Base-by-base conservation (phyloP, 371 early-diverging fungal genomes). In the Mortierella sp. region DNA sequence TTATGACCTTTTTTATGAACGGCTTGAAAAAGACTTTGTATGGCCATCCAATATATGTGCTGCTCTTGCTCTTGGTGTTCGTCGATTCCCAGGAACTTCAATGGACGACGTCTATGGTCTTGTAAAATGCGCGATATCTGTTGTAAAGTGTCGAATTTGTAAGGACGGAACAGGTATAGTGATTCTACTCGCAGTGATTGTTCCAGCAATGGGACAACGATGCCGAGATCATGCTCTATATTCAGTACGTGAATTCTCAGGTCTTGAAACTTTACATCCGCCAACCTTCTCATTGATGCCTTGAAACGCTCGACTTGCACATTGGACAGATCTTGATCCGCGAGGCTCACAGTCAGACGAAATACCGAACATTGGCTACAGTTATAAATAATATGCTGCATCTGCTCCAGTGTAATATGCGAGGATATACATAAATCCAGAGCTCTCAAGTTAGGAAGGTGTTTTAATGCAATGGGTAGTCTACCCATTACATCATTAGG, bases 71-170 rank as follows among this genome's bases (percentile, higher is more conserved):
- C 51, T 26, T 51, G 26, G 23, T 51, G 26, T 51, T 6, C 51
- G 26, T 51, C 22, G 15, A 51, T 6, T 26, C 51, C 51, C 22
- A 51, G 22, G 51, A 51, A 51, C 51, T 51, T 51, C 51, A 51
- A 51, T 51, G 51, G 51, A 51, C 51, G 51, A 23, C 51, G 51
- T 26, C 51, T 51, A 51, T 51, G 51, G 51, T 26, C 51, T 51
- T 51, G 51, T 23, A 51, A 17, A 8, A 43, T 43, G 43, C 17
- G 43, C 43, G 43, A 43, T 43, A 43, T 43, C 43, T 1, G 43
- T 51, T 51, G 51, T 51, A 51, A 26, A 26, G 26, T 26, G 23
- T 23, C 51, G 22, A 51, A 3, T 26, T 51, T 26, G 2, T 51
- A 51, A 51, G 10, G 51, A 51, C 28, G 26, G 23, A 51, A 51